Conservation (phyloP, 306 rosid genomes). For the Malus domestica region DNA sequence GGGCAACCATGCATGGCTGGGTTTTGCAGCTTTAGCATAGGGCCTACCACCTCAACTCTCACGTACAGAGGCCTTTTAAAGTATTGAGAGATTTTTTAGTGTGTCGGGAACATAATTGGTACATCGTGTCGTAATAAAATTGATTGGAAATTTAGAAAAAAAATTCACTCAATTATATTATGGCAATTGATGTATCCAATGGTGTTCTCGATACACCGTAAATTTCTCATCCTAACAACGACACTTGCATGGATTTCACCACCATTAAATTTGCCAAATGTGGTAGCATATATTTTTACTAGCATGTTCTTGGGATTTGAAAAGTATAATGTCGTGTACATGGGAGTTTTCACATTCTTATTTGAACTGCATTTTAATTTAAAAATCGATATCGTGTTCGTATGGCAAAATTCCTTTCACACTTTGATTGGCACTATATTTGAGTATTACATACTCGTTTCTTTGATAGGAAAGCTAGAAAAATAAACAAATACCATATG, state of each 20-base stretch:
- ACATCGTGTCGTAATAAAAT: too few relatives aligned
- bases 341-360: too few relatives aligned
- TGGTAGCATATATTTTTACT: background rate
- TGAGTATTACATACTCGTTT: background rate
- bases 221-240: background rate
- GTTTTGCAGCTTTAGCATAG: background rate
- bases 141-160: too few relatives aligned
- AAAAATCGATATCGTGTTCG: background rate
- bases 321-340: background rate
- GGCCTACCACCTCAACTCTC: background rate
- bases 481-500: background rate
- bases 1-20: slow-evolving; percentile 15
- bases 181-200: too few relatives aligned
- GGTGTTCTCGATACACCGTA: too few relatives aligned
- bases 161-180: too few relatives aligned
- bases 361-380: background rate
- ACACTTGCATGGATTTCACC: background rate
- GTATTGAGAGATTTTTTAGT: too few relatives aligned
- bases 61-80: background rate
- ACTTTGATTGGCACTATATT: background rate
- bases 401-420: background rate
- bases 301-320: background rate
- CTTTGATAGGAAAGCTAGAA: background rate
- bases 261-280: background rate
- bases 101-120: rapidly evolving